A percentile compares a stretch with the other conserved stretches of the same genome.
phyloP scores from a whole-genome alignment of 768 basidiomycete genomes.

The Rossbeevera mucosa region DNA sequence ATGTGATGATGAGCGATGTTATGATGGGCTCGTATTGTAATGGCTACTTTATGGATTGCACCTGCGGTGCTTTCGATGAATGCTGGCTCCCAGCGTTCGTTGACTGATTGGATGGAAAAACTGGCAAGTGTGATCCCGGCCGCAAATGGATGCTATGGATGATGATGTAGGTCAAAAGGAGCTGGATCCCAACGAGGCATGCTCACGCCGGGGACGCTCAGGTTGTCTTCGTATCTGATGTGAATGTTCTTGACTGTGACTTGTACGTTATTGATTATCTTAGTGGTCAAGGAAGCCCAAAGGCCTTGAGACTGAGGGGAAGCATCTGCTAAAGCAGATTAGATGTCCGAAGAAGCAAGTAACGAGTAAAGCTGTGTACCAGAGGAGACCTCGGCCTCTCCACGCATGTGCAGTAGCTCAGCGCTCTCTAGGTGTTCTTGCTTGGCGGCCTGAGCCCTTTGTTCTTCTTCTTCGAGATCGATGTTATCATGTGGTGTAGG shows the following conservation, averaged over 20 bases:
- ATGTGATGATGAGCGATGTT: slow-evolving; percentile 6
- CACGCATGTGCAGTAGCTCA: slow-evolving; percentile 70
- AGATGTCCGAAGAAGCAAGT: background rate
- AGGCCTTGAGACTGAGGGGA: slow-evolving; percentile 80
- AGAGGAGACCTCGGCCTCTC: slow-evolving; percentile 46
- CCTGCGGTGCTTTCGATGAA: slow-evolving; percentile 89
- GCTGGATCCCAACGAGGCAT: background rate
- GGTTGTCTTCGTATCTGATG: slow-evolving; percentile 90
- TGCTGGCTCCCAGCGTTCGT: slow-evolving; percentile 81
- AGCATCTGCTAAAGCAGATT: slow-evolving; percentile 34
- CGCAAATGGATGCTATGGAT: slow-evolving; percentile 83
- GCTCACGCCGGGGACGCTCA: slow-evolving; percentile 88
- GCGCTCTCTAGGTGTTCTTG: slow-evolving; percentile 85
- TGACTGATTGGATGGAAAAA: slow-evolving; percentile 86
- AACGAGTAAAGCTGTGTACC: slow-evolving; percentile 33
- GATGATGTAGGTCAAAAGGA: background rate
- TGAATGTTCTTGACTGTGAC: slow-evolving; percentile 95
- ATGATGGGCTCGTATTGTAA: background rate
- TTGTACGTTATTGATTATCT: slow-evolving; percentile 94
- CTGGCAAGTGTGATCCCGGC: slow-evolving; percentile 83
- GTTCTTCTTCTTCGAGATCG: slow-evolving; percentile 82
- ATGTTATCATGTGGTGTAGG: slow-evolving; percentile 65
- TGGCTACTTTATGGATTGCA: slow-evolving; percentile 79
- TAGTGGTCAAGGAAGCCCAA: slow-evolving; percentile 75
- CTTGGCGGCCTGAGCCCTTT: slow-evolving; percentile 78